Conservation (phyloP, 306 rosid species). For the Leucaena leucocephala region DNA sequence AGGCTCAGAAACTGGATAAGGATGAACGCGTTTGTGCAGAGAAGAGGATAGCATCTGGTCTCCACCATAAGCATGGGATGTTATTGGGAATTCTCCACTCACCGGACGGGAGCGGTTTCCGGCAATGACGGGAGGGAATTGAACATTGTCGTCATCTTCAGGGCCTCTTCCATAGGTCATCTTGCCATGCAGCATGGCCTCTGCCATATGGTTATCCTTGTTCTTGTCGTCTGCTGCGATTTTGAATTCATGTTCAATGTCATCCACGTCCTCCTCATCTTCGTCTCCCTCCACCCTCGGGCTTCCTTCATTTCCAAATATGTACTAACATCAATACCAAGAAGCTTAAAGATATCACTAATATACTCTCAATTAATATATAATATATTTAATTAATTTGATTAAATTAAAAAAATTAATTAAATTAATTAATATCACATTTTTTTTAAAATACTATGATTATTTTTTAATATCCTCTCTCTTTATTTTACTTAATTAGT, state of each 20-base stretch:
- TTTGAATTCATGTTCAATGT: conserved; percentile 74
- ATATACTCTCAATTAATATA: too few relatives aligned
- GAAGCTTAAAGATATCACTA: too few relatives aligned
- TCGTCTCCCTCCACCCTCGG: conserved; percentile 97
- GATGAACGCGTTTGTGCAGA: conserved; percentile 78
- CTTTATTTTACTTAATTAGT: too few relatives aligned
- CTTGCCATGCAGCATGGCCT: conserved; percentile 94
- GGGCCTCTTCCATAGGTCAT: conserved; percentile 82
- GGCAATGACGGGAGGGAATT: conserved; percentile 60
- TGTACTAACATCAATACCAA: neutral
- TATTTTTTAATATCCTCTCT: too few relatives aligned
- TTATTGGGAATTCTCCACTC: conserved; percentile 71
- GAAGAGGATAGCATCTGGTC: conserved; percentile 69
- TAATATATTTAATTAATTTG: too few relatives aligned
- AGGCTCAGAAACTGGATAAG: conserved; percentile 67
- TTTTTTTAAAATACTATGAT: too few relatives aligned
- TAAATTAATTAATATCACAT: too few relatives aligned
- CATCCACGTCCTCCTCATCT: conserved; percentile 90
- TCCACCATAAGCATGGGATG: conserved; percentile 78
- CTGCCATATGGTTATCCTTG: conserved; percentile 61
- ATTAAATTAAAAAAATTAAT: too few relatives aligned
- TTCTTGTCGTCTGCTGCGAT: conserved; percentile 44
- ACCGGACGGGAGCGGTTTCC: conserved; percentile 48
- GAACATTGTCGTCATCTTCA: conserved; percentile 71
- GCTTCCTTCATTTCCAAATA: conserved; percentile 55